Conservation (phyloP, 2,329 filamentous ascomycete species). For the Diaporthe sp. region DNA sequence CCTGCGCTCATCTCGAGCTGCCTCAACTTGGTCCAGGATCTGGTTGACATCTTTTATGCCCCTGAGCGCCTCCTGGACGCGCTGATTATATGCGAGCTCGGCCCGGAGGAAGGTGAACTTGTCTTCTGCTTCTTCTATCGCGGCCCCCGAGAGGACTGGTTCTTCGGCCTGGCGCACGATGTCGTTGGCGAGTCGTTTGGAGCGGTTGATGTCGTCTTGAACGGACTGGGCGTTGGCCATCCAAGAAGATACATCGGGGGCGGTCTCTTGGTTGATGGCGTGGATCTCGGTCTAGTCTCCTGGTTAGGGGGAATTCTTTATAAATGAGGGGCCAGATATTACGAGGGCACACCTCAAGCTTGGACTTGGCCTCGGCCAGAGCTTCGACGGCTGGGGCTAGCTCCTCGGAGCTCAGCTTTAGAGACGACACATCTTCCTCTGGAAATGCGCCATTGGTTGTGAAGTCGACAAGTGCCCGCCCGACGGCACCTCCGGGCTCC, state of each 20-base stretch:
- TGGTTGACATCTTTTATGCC: constrained; percentile 70
- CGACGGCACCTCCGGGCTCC: constrained; percentile 53
- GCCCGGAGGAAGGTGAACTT: constrained; percentile 69
- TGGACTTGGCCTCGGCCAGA: constrained; percentile 58
- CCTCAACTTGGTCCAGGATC: constrained; percentile 74
- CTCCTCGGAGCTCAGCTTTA: constrained; percentile 51
- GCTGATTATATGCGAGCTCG: constrained; percentile 72
- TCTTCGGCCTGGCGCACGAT: constrained; percentile 84
- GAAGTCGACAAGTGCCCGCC: constrained; percentile 75
- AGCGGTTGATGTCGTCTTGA: constrained; percentile 86
- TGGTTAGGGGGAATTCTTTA: not conserved
- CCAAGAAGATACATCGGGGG: constrained; percentile 87
- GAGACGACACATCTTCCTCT: constrained; percentile 60
- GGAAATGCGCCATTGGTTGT: constrained; percentile 64
- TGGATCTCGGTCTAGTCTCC: constrained; percentile 76
- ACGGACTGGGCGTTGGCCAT: constrained; percentile 86
- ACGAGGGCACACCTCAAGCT: constrained; percentile 58
- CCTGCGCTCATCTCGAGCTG: constrained; percentile 65
- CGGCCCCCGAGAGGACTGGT: constrained; percentile 66
- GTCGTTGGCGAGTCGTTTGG: constrained; percentile 82
- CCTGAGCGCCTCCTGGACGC: constrained; percentile 65
- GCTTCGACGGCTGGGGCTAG: constrained; percentile 58
- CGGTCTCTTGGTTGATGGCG: constrained; percentile 80
- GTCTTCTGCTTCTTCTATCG: constrained; percentile 66
- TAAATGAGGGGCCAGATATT: not conserved